phyloP scores from a whole-genome alignment of 2,329 filamentous ascomycete species.

The Gaeumannomyces sp. region DNA sequence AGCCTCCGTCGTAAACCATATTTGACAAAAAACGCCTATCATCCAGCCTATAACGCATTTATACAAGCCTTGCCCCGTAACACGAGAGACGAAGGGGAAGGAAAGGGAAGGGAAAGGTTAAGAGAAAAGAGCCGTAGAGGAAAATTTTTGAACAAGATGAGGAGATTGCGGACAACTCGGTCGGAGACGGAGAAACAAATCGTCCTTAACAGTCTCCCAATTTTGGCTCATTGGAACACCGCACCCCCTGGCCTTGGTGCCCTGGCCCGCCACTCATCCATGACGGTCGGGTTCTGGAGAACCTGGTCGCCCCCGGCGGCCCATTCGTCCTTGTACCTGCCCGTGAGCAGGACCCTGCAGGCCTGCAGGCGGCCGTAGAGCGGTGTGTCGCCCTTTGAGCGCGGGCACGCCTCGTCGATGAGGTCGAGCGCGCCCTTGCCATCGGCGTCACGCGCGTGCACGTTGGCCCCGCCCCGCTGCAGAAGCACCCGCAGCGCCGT shows the following conservation, averaged over 20 bases:
- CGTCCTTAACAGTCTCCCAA: too few relatives aligned
- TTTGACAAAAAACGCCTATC: background rate
- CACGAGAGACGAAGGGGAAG: too few relatives aligned
- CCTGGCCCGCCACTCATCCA: constrained; percentile 7
- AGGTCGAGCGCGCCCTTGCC: constrained; percentile 28
- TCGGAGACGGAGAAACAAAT: too few relatives aligned
- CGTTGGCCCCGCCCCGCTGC: constrained; percentile 27
- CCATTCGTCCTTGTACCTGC: constrained; percentile 10
- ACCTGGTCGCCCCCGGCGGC: constrained; percentile 4
- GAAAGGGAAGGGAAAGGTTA: too few relatives aligned
- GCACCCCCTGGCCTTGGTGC: background rate
- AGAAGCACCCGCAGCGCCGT: constrained; percentile 40
- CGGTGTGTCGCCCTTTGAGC: constrained; percentile 20
- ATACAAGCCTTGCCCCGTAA: too few relatives aligned
- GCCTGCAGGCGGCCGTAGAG: constrained; percentile 27
- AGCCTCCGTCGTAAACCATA: background rate
- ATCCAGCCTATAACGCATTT: background rate
- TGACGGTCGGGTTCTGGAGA: constrained; percentile 6
- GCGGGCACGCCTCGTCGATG: constrained; percentile 16
- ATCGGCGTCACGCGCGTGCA: constrained; percentile 22
- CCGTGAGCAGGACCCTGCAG: constrained; percentile 24
- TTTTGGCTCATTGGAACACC: background rate
- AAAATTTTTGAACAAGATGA: too few relatives aligned
- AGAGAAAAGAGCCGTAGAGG: too few relatives aligned
- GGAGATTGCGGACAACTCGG: too few relatives aligned